Evolutionary conservation across 192 early-diverging fungal species (phyloP).

Genomic region (Podila minutissima): DNA sequence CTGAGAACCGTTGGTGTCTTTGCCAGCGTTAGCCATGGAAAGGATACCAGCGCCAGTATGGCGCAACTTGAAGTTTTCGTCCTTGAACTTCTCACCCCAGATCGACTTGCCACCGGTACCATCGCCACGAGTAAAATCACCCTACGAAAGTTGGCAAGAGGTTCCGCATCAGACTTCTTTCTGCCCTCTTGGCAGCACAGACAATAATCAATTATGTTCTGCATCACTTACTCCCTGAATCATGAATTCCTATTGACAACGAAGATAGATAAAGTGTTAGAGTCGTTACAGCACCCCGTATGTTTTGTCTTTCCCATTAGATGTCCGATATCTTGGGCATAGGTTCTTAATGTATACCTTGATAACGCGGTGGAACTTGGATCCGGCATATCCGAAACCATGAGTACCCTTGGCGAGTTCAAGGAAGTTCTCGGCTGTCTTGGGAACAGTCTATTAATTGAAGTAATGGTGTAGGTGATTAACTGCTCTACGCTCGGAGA

Average conservation of each 20-base stretch:
- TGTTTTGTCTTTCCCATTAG: neutral
- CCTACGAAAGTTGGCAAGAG: slow-evolving; percentile 26
- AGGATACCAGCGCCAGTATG: slow-evolving; percentile 82
- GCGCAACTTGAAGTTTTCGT: slow-evolving; percentile 90
- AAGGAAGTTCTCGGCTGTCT: slow-evolving; percentile 93
- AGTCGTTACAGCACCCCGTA: neutral
- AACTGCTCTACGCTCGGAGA: neutral
- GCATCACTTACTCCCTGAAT: slow-evolving; percentile 52
- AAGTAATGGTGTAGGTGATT: neutral
- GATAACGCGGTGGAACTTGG: slow-evolving; percentile 75
- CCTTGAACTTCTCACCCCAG: slow-evolving; percentile 77
- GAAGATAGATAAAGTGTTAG: neutral
- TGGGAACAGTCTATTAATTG: slow-evolving; percentile 60
- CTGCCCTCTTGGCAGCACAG: too few relatives aligned
- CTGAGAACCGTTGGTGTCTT: slow-evolving; percentile 87
- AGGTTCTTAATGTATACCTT: slow-evolving; percentile 37
- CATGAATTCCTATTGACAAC: slow-evolving; percentile 52
- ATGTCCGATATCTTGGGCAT: neutral
- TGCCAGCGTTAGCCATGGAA: slow-evolving; percentile 85
- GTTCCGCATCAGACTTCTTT: too few relatives aligned
- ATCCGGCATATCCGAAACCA: slow-evolving; percentile 52
- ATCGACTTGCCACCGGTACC: slow-evolving; percentile 87
- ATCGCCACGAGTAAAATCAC: slow-evolving; percentile 75
- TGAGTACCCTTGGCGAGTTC: slow-evolving; percentile 85
- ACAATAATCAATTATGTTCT: neutral